These are phyloP conservation scores for Corinectria fuckeliana DNA, from an alignment of 2,329 filamentous ascomycete genomes.

Conservation along the genomic window DNA sequence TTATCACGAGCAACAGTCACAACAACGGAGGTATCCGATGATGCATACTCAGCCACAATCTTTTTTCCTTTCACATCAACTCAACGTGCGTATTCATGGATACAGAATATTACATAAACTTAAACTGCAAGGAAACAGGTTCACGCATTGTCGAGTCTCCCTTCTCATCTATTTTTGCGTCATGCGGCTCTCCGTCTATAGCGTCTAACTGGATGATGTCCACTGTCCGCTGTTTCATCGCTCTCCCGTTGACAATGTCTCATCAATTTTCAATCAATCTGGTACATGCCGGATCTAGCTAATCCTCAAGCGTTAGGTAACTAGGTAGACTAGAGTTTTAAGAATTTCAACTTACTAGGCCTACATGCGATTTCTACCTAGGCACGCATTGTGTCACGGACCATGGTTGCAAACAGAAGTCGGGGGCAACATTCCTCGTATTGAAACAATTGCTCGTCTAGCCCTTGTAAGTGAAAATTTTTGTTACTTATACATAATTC, in stretches of 20 bases:
- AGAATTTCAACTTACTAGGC: too few species aligned
- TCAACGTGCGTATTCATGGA: too few species aligned
- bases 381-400: background rate
- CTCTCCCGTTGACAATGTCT: background rate
- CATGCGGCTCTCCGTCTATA: background rate
- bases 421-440: constrained; percentile 2
- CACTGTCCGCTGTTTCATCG: background rate
- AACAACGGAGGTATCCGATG: background rate
- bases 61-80: background rate
- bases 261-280: background rate
- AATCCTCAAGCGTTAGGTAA: background rate
- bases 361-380: too few species aligned
- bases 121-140: too few species aligned
- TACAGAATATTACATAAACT: background rate
- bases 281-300: background rate
- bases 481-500: constrained; percentile 11
- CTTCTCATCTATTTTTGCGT: constrained; percentile 8
- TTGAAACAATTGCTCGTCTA: constrained; percentile 12
- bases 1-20: background rate
- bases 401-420: background rate
- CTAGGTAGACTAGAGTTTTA: too few species aligned
- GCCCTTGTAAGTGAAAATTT: constrained; percentile 6
- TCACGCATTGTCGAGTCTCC: background rate
- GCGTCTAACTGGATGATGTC: background rate
- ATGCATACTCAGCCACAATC: background rate